Percentiles rank a stretch among this genome's conserved stretches.
phyloP scores from a whole-genome alignment of 805 yeast species.

The Torulaspora maleeae region DNA sequence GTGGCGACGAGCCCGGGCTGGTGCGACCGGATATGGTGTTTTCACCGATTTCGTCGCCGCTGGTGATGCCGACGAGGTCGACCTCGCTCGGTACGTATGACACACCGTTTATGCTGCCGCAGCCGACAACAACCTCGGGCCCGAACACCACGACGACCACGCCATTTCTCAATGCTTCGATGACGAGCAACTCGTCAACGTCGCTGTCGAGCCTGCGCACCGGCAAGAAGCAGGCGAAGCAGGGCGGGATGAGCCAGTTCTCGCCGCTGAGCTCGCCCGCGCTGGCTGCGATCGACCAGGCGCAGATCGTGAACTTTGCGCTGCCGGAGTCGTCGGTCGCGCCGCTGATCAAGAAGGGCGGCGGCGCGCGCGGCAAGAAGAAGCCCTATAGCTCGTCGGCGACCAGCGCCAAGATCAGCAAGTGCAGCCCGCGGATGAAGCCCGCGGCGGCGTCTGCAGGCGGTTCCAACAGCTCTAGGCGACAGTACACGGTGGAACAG shows the following conservation, averaged over 20 bases:
- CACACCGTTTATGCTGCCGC: constrained; percentile 18
- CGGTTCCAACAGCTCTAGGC: constrained; percentile 15
- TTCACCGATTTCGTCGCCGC: constrained; percentile 75
- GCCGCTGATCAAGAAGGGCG: constrained; percentile 25
- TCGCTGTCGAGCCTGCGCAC: constrained; percentile 17
- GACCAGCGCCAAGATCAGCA: constrained; percentile 24
- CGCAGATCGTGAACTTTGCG: constrained; percentile 20
- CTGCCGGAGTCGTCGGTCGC: constrained; percentile 21
- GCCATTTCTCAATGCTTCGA: constrained; percentile 35
- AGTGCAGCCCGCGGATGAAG: constrained; percentile 32
- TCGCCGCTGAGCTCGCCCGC: constrained; percentile 66
- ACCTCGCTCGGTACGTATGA: constrained; percentile 12
- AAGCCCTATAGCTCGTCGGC: constrained; percentile 4
- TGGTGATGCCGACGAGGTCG: constrained; percentile 43
- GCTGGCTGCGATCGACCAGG: constrained; percentile 40
- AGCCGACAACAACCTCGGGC: constrained; percentile 1
- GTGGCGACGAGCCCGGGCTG: constrained; percentile 6
- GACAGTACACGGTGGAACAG: constrained; percentile 13
- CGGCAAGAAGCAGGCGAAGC: constrained; percentile 30
- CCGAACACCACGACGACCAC: constrained; percentile 7
- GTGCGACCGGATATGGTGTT: constrained; percentile 58
- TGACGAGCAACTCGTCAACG: constrained; percentile 3
- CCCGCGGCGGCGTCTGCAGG: constrained; percentile 8
- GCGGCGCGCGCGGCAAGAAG: constrained; percentile 1
- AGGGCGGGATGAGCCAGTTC: constrained; percentile 9